Evolutionary conservation across 1,139 yeast genomes (phyloP).

Genomic region (Debaryomyces sp.): DNA sequence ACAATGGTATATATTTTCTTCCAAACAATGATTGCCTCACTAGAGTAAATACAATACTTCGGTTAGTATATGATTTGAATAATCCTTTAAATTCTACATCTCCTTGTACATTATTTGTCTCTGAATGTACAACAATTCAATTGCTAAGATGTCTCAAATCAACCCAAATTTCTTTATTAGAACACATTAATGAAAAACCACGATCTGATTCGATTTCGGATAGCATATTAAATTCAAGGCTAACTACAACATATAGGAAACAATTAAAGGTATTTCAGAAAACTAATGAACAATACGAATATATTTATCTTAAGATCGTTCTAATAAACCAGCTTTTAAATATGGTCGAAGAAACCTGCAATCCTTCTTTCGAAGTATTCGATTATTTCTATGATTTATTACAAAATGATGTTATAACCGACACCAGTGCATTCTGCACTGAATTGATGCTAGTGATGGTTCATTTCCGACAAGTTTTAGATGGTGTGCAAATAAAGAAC

Average conservation of each 20-base stretch:
- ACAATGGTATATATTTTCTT: background rate
- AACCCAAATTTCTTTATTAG: slow-evolving; percentile 2
- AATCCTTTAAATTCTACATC: background rate
- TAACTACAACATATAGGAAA: background rate
- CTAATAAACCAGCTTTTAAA: background rate
- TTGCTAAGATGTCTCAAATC: slow-evolving; percentile 7
- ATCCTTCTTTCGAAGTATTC: slow-evolving; percentile 6
- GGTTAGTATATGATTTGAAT: background rate
- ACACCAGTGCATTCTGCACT: slow-evolving; percentile 1
- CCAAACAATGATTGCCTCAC: slow-evolving; percentile 3
- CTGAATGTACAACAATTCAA: slow-evolving; percentile 1
- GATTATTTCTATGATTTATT: slow-evolving; percentile 4
- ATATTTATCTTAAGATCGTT: background rate
- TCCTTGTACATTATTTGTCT: background rate
- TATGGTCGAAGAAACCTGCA: slow-evolving; percentile 1
- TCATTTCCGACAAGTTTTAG: background rate
- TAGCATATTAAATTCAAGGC: background rate
- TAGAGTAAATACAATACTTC: background rate
- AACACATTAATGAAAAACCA: background rate
- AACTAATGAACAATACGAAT: background rate
- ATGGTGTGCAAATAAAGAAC: background rate
- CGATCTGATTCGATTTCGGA: background rate
- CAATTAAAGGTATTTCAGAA: background rate
- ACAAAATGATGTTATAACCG: background rate
- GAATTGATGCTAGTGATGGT: slow-evolving; percentile 5